These are phyloP conservation scores for Ulvella scutata DNA, from an alignment of 139 green algal species.

Conservation along the genomic window DNA sequence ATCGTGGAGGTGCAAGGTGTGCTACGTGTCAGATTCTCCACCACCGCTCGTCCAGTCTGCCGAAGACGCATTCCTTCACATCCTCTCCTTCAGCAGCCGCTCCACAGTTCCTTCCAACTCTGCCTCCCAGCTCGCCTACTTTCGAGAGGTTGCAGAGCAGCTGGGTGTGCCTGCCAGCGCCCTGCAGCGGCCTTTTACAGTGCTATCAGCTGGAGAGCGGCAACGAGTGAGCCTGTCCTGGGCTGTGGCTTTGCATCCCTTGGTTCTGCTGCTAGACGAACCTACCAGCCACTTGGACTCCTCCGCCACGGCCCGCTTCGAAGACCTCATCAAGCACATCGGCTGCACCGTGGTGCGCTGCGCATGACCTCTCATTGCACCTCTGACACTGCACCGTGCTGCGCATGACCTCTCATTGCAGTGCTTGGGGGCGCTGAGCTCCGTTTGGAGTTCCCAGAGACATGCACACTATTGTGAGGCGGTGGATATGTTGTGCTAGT, in stretches of 20 bases:
- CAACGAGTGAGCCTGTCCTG: background rate
- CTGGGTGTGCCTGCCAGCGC: background rate
- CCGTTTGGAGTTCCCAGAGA: too few relatives aligned
- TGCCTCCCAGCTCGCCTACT: background rate
- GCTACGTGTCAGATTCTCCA: background rate
- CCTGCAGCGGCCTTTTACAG: background rate
- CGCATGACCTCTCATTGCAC: too few relatives aligned
- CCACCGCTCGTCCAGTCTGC: background rate
- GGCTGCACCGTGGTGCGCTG: background rate
- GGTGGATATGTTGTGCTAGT: too few relatives aligned
- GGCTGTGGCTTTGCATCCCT: background rate
- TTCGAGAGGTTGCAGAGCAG: background rate
- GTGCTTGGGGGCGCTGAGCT: too few relatives aligned
- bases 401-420: too few relatives aligned
- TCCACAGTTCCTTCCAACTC: background rate
- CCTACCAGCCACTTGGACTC: background rate
- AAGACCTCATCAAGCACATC: background rate
- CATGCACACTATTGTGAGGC: too few relatives aligned
- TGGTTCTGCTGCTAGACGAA: background rate
- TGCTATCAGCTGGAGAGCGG: background rate
- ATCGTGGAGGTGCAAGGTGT: background rate
- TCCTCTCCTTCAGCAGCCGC: background rate
- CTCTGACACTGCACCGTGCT: too few relatives aligned
- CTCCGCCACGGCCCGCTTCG: background rate
- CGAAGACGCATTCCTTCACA: background rate